These are phyloP conservation scores for Globisporangium lucens DNA, from an alignment of 352 stramenopile genomes.

Conservation along the genomic window DNA sequence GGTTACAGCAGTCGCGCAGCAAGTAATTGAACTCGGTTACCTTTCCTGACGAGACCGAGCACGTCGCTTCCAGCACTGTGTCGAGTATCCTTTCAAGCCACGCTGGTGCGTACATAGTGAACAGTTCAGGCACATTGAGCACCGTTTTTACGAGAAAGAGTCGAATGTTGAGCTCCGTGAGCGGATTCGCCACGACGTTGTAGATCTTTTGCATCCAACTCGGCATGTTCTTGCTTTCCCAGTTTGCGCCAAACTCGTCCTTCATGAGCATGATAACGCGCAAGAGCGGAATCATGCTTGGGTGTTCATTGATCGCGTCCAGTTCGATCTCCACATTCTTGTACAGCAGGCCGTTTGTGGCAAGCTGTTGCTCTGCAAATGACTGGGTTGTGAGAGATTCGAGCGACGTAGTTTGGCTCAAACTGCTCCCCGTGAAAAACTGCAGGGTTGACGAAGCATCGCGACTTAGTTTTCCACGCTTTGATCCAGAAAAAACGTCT, in stretches of 20 bases:
- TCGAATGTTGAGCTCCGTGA: conserved; percentile 49
- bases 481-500: conserved; percentile 9
- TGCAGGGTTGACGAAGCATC: conserved; percentile 35
- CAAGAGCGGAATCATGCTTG: conserved; percentile 71
- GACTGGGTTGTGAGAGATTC: conserved; percentile 9
- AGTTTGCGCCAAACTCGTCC: conserved; percentile 54
- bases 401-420: conserved; percentile 45
- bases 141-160: conserved; percentile 75
- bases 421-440: conserved; percentile 75
- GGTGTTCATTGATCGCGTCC: conserved; percentile 71
- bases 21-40: conserved; percentile 69
- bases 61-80: conserved; percentile 43
- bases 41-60: conserved; percentile 17
- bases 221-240: conserved; percentile 52
- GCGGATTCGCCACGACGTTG: conserved; percentile 37
- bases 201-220: conserved; percentile 81
- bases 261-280: conserved; percentile 80
- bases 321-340: conserved; percentile 60
- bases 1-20: conserved; percentile 65
- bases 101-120: conserved; percentile 38
- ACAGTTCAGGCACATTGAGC: conserved; percentile 59
- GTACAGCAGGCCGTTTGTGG: conserved; percentile 25
- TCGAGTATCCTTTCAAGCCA: conserved; percentile 63
- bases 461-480: conserved; percentile 14
- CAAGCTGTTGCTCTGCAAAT: conserved; percentile 21